Evolutionary conservation across 108 stramenopile species (phyloP), one percentile per base, ranked within the genome.

Genomic region (Aurantiochytrium sp.): DNA sequence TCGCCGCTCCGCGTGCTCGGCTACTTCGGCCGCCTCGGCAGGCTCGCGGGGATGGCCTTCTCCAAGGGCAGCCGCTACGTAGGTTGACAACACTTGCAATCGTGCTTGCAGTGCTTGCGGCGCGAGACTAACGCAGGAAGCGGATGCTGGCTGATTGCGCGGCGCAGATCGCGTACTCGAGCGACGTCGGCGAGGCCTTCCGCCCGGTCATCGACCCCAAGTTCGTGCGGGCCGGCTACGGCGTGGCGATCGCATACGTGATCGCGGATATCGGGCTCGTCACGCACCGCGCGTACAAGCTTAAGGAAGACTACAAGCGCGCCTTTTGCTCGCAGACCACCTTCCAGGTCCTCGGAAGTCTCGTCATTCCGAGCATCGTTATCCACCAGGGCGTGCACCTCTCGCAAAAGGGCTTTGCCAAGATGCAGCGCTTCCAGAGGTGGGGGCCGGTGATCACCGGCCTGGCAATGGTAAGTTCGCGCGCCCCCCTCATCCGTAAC

Each of bases 231-330:
- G 27, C 45, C 55, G 55, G 55, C 36, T 87, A 87, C 21, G 86
- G 86, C 24, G 41, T 87, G 17, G 86, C 86, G 5, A 55, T 87
- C 37, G 55, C 55, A 12, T 87, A 87, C 55, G 86, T 87, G 4
- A 6, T 55, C 55, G 55, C 55, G 8, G 86, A 87, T 30, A 1
- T 55, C 27, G 86, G 86, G 6, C 32, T n/a, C 19, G 55, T n/a
- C 39, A 48, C 54, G 30, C 22, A 59, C 30, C 39, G 30, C 41
- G 55, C 55, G 45, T 24, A 55, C 39, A 55, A 87, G 31, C 19
- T 4, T 4, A 37, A 55, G 37, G 86, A 87, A 12, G 86, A 59
- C 3, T n/a, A 37, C 1, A n/a, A 30, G 6, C 55, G 55, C 24
- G 55, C 86, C 22, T 22, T n/a, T 4, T 15, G 17, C 22, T 31